These are phyloP conservation scores for Miamiensis avidus DNA, from an alignment of 169 alveolate genomes.

Conservation along the genomic window DNA sequence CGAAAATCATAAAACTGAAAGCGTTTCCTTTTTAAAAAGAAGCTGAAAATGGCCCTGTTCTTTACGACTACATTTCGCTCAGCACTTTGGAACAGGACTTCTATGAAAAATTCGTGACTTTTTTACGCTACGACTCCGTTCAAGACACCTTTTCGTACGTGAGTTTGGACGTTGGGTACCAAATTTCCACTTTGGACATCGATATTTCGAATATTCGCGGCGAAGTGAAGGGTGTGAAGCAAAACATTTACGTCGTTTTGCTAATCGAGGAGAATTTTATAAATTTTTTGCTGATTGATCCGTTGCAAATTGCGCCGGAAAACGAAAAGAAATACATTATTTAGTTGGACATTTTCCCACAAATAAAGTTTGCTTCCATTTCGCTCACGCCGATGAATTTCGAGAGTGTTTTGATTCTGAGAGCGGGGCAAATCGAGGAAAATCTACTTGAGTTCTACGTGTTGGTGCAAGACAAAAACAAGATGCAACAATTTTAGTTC, in stretches of 20 bases:
- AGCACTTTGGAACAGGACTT: background rate
- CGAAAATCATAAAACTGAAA: no score
- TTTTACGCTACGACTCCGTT: background rate
- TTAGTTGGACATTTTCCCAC: background rate
- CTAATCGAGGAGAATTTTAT: background rate
- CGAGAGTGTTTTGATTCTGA: background rate
- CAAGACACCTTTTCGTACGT: background rate
- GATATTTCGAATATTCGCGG: background rate
- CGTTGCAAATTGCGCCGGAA: background rate
- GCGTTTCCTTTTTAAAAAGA: background rate
- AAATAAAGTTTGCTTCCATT: background rate
- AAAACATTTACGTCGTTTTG: no score
- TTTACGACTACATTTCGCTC: background rate
- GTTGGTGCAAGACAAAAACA: background rate
- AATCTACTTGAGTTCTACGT: background rate
- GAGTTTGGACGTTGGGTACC: background rate
- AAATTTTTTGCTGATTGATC: background rate
- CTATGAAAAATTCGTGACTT: background rate
- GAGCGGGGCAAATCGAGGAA: background rate
- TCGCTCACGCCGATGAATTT: background rate
- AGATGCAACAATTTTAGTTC: no score
- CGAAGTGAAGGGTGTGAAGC: background rate
- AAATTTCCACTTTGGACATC: background rate
- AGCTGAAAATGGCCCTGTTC: background rate
- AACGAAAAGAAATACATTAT: background rate